Base-by-base conservation (phyloP, 768 basidiomycete species). In the Antrodiella citrinella region DNA sequence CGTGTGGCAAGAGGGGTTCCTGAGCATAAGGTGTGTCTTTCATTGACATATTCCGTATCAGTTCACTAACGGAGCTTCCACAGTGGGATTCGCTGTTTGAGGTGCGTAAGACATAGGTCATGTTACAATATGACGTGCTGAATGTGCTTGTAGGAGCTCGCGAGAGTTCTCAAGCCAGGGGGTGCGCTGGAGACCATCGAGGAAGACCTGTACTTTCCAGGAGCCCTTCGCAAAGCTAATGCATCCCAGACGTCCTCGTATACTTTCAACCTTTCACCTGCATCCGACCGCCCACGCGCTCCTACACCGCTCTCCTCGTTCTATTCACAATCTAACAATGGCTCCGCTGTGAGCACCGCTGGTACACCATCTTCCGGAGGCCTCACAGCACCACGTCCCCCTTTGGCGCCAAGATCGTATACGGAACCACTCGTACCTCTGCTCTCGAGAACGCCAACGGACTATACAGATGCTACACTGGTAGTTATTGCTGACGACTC, bases 141-240 rank as follows among this genome's bases (percentile, higher is more conserved):
- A n/a, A n/a, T 25, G 42, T 22, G 46, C 22, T 12, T 25, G 19
- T 51, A 70, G 62, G 86, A 87, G 61, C 75, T 86, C 18, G 65
- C 69, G 12, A 75, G 86, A 18, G 80, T 89, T 1, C 77, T 88
- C 77, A 86, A 82, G 62, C 76, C 83, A 10, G 84, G 84, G 30
- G 84, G 72, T n/a, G 78, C 81, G 4, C 75, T 88, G 49, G 84
- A 84, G 82, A 72, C 87, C 65, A 68, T 85, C 45, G 86, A 89
- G 61, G 84, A 86, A 63, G 84, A 89, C 54, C 62, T 89, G 2
- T 81, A 76, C 59, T 86, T 87, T 57, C 86, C 85, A 1, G 83
- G 84, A 11, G 73, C 69, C 53, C 52, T 61, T 2, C 56, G 65
- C 30, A 35, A 35, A 15, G 7, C 30, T 15, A 35, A 35, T 15